These are phyloP conservation scores for Xylaria sp. DNA, from an alignment of 2,329 filamentous ascomycete genomes.

Conservation along the genomic window DNA sequence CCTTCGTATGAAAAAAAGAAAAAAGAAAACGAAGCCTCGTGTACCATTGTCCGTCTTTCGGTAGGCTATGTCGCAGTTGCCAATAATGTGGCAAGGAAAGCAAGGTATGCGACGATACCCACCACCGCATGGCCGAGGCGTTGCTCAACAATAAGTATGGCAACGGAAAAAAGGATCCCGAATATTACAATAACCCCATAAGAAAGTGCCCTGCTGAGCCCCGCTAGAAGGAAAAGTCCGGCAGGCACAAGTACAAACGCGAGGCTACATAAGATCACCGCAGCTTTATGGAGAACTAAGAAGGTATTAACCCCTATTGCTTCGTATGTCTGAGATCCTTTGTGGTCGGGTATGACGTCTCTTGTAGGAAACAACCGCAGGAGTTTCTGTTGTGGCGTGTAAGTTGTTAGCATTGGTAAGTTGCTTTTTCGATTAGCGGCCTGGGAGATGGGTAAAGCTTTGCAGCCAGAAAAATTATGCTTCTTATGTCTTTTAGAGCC, in stretches of 20 bases:
- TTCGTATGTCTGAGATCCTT: slow-evolving; percentile 9
- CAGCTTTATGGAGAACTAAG: neutral
- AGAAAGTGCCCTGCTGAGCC: slow-evolving; percentile 18
- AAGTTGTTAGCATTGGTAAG: slow-evolving; percentile 8
- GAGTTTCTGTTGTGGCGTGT: slow-evolving; percentile 1
- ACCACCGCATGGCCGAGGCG: slow-evolving; percentile 34
- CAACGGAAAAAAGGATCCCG: slow-evolving; percentile 30
- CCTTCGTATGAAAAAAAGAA: too few relatives aligned
- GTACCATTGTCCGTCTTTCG: too few relatives aligned
- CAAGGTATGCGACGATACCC: slow-evolving; percentile 37
- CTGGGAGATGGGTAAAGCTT: neutral
- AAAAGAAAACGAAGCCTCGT: too few relatives aligned
- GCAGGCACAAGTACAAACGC: slow-evolving; percentile 33
- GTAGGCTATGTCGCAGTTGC: slow-evolving; percentile 14
- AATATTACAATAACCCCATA: slow-evolving; percentile 32
- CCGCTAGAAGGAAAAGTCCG: slow-evolving; percentile 33
- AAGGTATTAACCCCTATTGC: neutral
- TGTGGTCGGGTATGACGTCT: neutral
- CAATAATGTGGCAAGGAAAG: slow-evolving; percentile 34
- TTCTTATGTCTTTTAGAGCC: too few relatives aligned
- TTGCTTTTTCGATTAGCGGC: neutral
- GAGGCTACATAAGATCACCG: slow-evolving; percentile 18
- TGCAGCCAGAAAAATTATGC: neutral
- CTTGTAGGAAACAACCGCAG: neutral
- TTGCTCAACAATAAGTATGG: slow-evolving; percentile 30